A percentile compares a stretch with the other conserved stretches of the same genome.
Evolutionary conservation across 2,329 filamentous ascomycete species (phyloP).

Genomic region (Pyrenophora teres): DNA sequence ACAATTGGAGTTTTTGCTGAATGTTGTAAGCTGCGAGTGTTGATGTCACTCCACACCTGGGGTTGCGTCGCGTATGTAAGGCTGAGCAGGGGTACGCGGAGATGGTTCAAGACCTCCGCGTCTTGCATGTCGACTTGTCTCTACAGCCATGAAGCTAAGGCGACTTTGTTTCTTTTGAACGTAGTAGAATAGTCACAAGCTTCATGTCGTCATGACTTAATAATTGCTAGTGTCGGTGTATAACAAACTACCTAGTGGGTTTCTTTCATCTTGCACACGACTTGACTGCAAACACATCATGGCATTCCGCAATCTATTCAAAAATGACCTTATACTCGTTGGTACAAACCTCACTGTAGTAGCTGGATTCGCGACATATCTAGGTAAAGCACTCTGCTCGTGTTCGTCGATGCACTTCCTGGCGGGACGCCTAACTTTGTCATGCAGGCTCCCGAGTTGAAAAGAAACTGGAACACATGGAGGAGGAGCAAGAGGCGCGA

Average conservation of each 20-base stretch:
- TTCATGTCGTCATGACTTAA: slow-evolving; percentile 9
- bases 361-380: slow-evolving; percentile 9
- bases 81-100: slow-evolving; percentile 32
- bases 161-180: background rate
- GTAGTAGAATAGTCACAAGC: background rate
- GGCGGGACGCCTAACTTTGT: background rate
- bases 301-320: slow-evolving; percentile 16
- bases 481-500: slow-evolving; percentile 54
- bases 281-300: background rate
- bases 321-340: slow-evolving; percentile 13
- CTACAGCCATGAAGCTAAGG: too few relatives aligned
- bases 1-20: background rate
- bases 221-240: background rate
- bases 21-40: slow-evolving; percentile 29
- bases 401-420: background rate
- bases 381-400: slow-evolving; percentile 1
- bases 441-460: slow-evolving; percentile 11
- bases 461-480: slow-evolving; percentile 44
- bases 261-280: background rate
- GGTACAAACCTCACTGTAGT: slow-evolving; percentile 15
- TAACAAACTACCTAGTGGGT: background rate
- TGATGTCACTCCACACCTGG: slow-evolving; percentile 42
- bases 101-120: slow-evolving; percentile 11
- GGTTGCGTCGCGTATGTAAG: slow-evolving; percentile 26
- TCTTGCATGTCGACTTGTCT: background rate